Evolutionary conservation across 495 filamentous ascomycete species (phyloP), one percentile per base, ranked within the genome.

Genomic region (Tuber magnatum): DNA sequence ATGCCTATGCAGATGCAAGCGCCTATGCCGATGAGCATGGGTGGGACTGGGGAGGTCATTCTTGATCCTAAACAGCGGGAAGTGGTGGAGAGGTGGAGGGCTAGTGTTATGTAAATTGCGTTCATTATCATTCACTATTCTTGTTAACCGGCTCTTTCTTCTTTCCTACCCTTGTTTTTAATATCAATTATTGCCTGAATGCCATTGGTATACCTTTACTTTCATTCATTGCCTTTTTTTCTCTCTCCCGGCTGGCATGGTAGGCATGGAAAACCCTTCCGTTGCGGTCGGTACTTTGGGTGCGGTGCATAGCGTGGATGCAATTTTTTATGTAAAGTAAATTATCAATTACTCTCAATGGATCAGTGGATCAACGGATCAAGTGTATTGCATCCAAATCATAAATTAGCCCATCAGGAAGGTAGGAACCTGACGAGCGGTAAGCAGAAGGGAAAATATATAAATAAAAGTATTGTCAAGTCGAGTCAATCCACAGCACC

Each of bases 1-100:
- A 77, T 80, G 77, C 56, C 6, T 22, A 44, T 42, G 56, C 78
- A 73, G 3, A 74, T 75, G 44, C 71, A 74, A 16, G 74, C 80
- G 75, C 73, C 76, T 18, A 82, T 76, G 77, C 80, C 61, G 72
- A 80, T 73, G 80, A 77, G 70, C 32, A 75, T 84, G 82, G 78
- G 85, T 82, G 28, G 81, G 81, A 80, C 81, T 81, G 76, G 82
- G 78, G 75, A 80, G 84, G 81, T 84, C 77, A 42, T 85, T 84
- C 81, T 79, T 81, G 71, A 83, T 81, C 80, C 85, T 75, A 86
- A 84, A 44, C 91, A 92, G 81, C 87, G 89, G 81, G 92, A 92
- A 72, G 88, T 92, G 85, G 93, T 98, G 80, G 93, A 98, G 84
- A 88, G 91, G 75, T 98, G 94, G 94, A 88, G 94, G 80, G 90